These are phyloP conservation scores for Hypoxylon cercidicola DNA, from an alignment of 495 filamentous ascomycete genomes.

Conservation along the genomic window DNA sequence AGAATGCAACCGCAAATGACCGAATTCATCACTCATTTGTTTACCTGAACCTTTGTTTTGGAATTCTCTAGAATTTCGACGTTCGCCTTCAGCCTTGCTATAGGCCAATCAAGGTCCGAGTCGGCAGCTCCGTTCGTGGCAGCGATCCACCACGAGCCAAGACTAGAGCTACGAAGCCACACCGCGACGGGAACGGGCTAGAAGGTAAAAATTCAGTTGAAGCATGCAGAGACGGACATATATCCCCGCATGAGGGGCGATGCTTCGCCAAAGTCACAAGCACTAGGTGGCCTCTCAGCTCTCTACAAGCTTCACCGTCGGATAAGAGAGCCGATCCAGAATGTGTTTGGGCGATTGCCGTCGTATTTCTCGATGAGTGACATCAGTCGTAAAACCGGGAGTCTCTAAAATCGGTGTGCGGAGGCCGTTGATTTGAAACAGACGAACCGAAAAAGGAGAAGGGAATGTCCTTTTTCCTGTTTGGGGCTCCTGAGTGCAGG, in stretches of 20 bases:
- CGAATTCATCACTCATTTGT: not conserved
- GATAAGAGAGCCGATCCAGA: slow-evolving; percentile 11
- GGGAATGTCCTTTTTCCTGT: slow-evolving; percentile 22
- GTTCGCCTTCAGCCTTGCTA: slow-evolving; percentile 20
- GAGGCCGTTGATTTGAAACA: slow-evolving; percentile 31
- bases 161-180: not conserved
- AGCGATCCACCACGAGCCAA: slow-evolving; percentile 1
- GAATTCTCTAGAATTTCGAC: slow-evolving; percentile 19
- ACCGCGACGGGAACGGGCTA: not conserved
- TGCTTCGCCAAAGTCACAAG: not conserved
- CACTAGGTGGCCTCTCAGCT: not conserved
- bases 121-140: slow-evolving; percentile 4
- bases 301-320: not conserved
- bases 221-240: slow-evolving; percentile 15
- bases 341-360: slow-evolving; percentile 26
- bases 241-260: not conserved
- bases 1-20: not conserved
- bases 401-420: slow-evolving; percentile 25
- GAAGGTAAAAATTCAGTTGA: too few relatives aligned
- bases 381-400: too few relatives aligned
- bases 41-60: slow-evolving; percentile 18
- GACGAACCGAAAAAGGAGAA: slow-evolving; percentile 31
- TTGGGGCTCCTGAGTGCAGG: slow-evolving; percentile 16
- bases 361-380: slow-evolving; percentile 38
- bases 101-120: slow-evolving; percentile 18